Evolutionary conservation across 2,329 filamentous ascomycete species (phyloP).

Genomic region (Monilinia fructigena): DNA sequence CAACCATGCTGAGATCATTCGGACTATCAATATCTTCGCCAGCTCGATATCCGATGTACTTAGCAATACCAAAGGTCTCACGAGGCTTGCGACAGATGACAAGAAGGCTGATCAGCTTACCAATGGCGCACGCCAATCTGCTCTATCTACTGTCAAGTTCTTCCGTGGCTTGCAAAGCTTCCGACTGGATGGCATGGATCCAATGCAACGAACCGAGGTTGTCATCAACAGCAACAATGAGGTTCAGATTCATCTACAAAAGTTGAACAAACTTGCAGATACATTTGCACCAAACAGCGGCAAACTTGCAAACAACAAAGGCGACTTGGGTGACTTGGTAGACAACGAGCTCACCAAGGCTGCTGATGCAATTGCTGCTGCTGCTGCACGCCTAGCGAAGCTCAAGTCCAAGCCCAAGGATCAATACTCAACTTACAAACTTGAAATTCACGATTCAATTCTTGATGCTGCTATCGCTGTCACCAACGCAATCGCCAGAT

Average conservation of each 20-base stretch:
- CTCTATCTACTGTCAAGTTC: slow-evolving; percentile 85
- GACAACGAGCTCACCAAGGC: slow-evolving; percentile 90
- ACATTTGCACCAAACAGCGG: slow-evolving; percentile 83
- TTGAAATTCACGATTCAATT: slow-evolving; percentile 94
- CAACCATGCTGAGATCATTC: slow-evolving; percentile 86
- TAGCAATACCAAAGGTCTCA: slow-evolving; percentile 94
- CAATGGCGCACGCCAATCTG: slow-evolving; percentile 78
- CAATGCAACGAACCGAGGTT: slow-evolving; percentile 90
- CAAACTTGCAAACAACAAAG: slow-evolving; percentile 74
- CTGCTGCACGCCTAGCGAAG: slow-evolving; percentile 83
- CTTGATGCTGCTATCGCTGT: slow-evolving; percentile 90
- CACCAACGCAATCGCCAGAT: slow-evolving; percentile 86
- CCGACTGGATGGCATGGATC: slow-evolving; percentile 84
- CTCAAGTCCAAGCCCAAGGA: slow-evolving; percentile 96
- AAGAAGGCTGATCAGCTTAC: slow-evolving; percentile 88
- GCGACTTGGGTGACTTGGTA: slow-evolving; percentile 89
- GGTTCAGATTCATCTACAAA: slow-evolving; percentile 89
- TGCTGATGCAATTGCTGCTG: slow-evolving; percentile 91
- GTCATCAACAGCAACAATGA: slow-evolving; percentile 98
- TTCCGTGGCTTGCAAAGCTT: slow-evolving; percentile 94
- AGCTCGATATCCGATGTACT: slow-evolving; percentile 91
- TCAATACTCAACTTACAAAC: slow-evolving; percentile 91
- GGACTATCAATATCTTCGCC: slow-evolving; percentile 85
- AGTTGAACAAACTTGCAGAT: slow-evolving; percentile 89
- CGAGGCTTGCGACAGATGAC: slow-evolving; percentile 88